Percentiles rank a stretch among this genome's conserved stretches.
Conservation (phyloP, 441 rosid genomes). For the Biscutella laevigata region DNA sequence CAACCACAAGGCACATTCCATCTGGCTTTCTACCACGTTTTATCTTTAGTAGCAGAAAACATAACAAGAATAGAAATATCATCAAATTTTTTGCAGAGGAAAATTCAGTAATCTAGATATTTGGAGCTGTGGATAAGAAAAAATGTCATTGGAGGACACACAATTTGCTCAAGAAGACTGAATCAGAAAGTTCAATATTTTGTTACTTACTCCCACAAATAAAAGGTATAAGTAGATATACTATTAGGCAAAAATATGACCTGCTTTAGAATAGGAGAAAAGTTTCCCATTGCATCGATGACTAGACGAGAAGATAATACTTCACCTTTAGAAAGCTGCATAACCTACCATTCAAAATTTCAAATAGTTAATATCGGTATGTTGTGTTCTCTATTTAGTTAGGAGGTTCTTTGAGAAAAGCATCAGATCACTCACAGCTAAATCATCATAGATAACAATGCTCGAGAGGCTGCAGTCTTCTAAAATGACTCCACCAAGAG, state of each 20-base stretch:
- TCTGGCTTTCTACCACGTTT: constrained; percentile 80
- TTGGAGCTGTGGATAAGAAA: background rate
- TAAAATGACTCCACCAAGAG: constrained; percentile 78
- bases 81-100: constrained; percentile 6
- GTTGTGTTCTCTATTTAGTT: background rate
- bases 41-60: constrained; percentile 42
- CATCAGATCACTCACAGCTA: constrained; percentile 47
- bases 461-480: constrained; percentile 67
- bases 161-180: background rate
- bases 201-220: background rate
- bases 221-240: background rate
- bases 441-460: constrained; percentile 48
- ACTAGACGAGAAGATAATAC: constrained; percentile 61
- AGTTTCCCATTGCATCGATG: constrained; percentile 92
- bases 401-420: background rate
- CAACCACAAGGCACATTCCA: constrained; percentile 94
- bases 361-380: background rate
- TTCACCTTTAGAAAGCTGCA: constrained; percentile 64
- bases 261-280: constrained; percentile 91
- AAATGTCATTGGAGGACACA: background rate
- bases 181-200: background rate
- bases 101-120: background rate
- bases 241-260: constrained; percentile 26
- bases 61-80: background rate
- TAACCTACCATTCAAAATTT: constrained; percentile 28